Percentiles rank a stretch among this genome's conserved stretches.
Evolutionary conservation across 2,329 filamentous ascomycete species (phyloP).

Genomic region (Apiospora saccharicola): DNA sequence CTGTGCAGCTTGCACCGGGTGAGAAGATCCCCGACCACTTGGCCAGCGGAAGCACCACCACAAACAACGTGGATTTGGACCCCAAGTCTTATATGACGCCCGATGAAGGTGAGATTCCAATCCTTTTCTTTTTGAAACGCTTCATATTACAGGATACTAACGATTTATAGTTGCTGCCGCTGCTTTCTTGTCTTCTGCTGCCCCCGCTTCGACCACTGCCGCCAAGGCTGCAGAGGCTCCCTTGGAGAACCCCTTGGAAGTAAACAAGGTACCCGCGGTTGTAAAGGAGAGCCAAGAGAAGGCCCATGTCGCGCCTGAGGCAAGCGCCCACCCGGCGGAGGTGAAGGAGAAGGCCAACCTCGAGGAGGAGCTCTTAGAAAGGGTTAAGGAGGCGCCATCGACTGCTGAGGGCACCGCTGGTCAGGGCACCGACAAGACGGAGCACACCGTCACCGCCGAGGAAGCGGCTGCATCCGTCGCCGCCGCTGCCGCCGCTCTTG

Average conservation of each 20-base stretch:
- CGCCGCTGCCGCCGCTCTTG: constrained; percentile 51
- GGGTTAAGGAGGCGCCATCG: constrained; percentile 66
- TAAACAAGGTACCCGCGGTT: constrained; percentile 61
- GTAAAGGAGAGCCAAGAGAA: constrained; percentile 77
- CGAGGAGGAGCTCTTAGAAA: constrained; percentile 74
- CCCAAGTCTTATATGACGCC: constrained; percentile 87
- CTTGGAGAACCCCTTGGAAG: constrained; percentile 42
- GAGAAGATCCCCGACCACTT: constrained; percentile 79
- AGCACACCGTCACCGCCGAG: constrained; percentile 50
- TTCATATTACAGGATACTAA: background rate
- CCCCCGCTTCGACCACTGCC: constrained; percentile 52
- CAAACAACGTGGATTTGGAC: constrained; percentile 78
- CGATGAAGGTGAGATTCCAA: constrained; percentile 52
- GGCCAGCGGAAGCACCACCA: constrained; percentile 68
- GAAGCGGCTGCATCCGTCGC: constrained; percentile 51
- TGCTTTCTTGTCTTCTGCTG: constrained; percentile 45
- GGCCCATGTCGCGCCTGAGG: constrained; percentile 70
- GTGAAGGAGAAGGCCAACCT: constrained; percentile 75
- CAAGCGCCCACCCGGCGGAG: constrained; percentile 69
- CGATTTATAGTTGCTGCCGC: constrained; percentile 16
- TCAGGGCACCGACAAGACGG: constrained; percentile 60
- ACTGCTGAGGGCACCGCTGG: constrained; percentile 64
- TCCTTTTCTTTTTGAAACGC: background rate
- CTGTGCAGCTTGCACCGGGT: constrained; percentile 79
- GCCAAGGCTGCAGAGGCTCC: constrained; percentile 52